These are phyloP conservation scores for Citrus sp. DNA, from an alignment of 345 rosid genomes.

Conservation along the genomic window DNA sequence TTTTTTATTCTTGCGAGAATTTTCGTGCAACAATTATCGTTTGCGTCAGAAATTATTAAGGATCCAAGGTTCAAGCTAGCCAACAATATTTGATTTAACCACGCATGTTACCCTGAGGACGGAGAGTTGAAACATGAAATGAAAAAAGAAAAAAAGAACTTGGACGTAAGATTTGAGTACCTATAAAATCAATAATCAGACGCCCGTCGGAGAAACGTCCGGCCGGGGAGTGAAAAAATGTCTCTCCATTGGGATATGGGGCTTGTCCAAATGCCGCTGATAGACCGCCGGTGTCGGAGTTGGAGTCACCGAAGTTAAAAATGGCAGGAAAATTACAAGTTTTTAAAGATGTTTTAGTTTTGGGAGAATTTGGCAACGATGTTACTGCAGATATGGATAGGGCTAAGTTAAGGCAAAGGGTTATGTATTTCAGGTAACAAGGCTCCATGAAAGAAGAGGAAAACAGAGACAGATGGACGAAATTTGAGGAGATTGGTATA, in stretches of 20 bases:
- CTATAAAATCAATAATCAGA: slow-evolving; percentile 60
- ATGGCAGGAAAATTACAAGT: slow-evolving; percentile 37
- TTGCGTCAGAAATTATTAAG: no score
- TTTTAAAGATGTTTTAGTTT: neutral
- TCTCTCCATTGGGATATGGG: slow-evolving; percentile 52
- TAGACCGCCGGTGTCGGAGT: slow-evolving; percentile 55
- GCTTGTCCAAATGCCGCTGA: slow-evolving; percentile 63
- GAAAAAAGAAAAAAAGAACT: neutral
- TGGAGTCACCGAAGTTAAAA: slow-evolving; percentile 54
- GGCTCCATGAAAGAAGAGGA: neutral
- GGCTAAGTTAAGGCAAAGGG: neutral
- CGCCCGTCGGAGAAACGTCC: slow-evolving; percentile 76
- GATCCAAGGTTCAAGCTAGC: no score
- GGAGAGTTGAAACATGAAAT: no score
- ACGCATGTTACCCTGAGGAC: neutral
- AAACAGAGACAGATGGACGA: neutral
- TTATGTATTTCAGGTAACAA: neutral
- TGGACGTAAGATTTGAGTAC: slow-evolving; percentile 16
- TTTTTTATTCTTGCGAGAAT: no score
- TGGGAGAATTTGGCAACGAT: neutral
- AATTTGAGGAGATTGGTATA: neutral
- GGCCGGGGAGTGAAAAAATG: slow-evolving; percentile 52
- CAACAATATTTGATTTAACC: neutral
- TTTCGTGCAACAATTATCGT: neutral
- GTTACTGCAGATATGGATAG: neutral